These are phyloP conservation scores for Aspergillus egyptiacus DNA, from an alignment of 495 filamentous ascomycete genomes.

Conservation along the genomic window DNA sequence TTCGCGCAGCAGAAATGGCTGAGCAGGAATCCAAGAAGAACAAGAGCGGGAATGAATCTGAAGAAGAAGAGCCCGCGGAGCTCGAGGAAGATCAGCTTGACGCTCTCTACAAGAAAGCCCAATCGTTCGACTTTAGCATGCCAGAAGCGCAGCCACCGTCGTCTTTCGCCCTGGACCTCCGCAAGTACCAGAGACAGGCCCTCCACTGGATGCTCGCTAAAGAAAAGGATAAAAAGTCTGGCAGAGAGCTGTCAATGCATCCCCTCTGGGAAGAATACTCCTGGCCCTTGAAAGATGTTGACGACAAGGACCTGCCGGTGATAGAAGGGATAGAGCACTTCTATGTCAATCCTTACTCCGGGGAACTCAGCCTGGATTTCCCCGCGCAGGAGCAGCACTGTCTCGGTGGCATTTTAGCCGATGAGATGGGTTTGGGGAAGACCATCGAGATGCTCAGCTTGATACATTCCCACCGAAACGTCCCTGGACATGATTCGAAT, in stretches of 20 bases:
- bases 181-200: slow-evolving; percentile 93
- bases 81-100: slow-evolving; percentile 95
- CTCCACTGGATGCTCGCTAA: slow-evolving; percentile 94
- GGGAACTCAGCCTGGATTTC: slow-evolving; percentile 88
- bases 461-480: slow-evolving; percentile 68
- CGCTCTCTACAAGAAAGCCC: slow-evolving; percentile 88
- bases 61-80: slow-evolving; percentile 81
- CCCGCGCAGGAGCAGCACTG: slow-evolving; percentile 92
- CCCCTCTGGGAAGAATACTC: slow-evolving; percentile 94
- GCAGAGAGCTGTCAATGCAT: slow-evolving; percentile 78
- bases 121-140: slow-evolving; percentile 92
- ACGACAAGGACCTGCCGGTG: slow-evolving; percentile 64
- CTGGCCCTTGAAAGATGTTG: slow-evolving; percentile 84
- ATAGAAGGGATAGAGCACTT: slow-evolving; percentile 64
- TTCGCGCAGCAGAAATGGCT: slow-evolving; percentile 78
- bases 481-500: slow-evolving; percentile 43
- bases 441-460: slow-evolving; percentile 97
- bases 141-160: slow-evolving; percentile 75
- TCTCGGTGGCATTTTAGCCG: slow-evolving; percentile 85
- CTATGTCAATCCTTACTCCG: slow-evolving; percentile 95
- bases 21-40: slow-evolving; percentile 66
- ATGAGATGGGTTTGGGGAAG: slow-evolving; percentile 89
- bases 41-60: slow-evolving; percentile 44
- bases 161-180: slow-evolving; percentile 74
- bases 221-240: slow-evolving; percentile 68